Evolutionary conservation across 2,329 filamentous ascomycete genomes (phyloP), one percentile per base, ranked within the genome.

Genomic region (Tolypocladium pustulatum): DNA sequence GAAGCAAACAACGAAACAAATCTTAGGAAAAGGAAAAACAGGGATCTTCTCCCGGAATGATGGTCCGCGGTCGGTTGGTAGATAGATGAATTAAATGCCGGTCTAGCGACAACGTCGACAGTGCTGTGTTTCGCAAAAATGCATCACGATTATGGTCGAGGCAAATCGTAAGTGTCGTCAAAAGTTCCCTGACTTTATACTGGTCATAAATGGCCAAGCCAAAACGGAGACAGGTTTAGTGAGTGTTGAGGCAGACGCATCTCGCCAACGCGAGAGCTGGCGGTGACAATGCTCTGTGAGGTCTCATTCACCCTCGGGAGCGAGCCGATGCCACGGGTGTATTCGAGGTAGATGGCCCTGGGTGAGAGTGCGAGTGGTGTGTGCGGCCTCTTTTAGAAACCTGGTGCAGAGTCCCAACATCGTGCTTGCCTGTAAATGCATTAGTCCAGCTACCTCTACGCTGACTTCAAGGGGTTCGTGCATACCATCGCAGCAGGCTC

Each of bases 401-500:
- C 60, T 75, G 76, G 59, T 79, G 75, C 56, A 88, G 71, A 58
- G 78, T 83, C 58, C 83, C 81, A 55, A 91, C 88, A 69, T 91
- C 87, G 67, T 91, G 88, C 76, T 89, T 90, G 65, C 87, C 86
- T 89, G 55, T 1, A 7, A 6, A 30, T 9, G 54, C n/a, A 56
- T 63, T 64, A 72, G 66, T 69, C 58, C 66, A 57, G 34, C 3
- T 55, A 15, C 25, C 34, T 52, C 32, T 43, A 6, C 25, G n/a
- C 25, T 22, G 7, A 7, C n/a, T 25, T 34, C 25, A 17, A 1
- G 20, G 6, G 13, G 36, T 41, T 43, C 36, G 13, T 8, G 57
- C 87, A 83, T 81, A 93, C 92, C 94, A 82, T 97, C 94, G 74
- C 94, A 99, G 76, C 94, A 99, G 60, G 93, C 92, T 69, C 94